These are phyloP conservation scores for Naegleria fowleri DNA, from an alignment of 208 protist species.

Conservation along the genomic window DNA sequence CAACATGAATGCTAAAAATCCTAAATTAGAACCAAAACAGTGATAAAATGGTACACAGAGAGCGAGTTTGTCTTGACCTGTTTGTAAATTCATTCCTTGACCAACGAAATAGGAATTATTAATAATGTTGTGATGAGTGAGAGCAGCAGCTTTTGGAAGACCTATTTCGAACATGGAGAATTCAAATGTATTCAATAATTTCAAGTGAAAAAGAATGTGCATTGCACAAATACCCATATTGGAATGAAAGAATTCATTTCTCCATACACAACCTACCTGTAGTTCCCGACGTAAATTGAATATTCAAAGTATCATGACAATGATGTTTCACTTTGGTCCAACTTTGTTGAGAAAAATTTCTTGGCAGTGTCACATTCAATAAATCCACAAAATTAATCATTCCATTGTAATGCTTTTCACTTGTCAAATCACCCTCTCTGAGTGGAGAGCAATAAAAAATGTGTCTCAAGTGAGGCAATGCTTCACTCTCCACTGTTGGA, in stretches of 20 bases:
- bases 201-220: too few relatives aligned
- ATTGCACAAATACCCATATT: too few relatives aligned
- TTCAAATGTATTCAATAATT: too few relatives aligned
- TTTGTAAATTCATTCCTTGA: slow-evolving; percentile 37
- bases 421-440: background rate
- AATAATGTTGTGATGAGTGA: slow-evolving; percentile 47
- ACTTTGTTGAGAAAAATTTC: background rate
- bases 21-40: slow-evolving; percentile 61
- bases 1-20: slow-evolving; percentile 46
- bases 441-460: slow-evolving; percentile 16
- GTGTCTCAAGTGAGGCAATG: slow-evolving; percentile 7
- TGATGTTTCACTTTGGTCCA: background rate
- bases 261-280: too few relatives aligned
- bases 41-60: slow-evolving; percentile 64
- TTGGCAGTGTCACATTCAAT: background rate
- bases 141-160: slow-evolving; percentile 46
- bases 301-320: slow-evolving; percentile 28
- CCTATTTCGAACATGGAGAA: too few relatives aligned
- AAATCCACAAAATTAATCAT: slow-evolving; percentile 7
- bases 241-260: too few relatives aligned
- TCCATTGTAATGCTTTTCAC: slow-evolving; percentile 24
- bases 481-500: background rate
- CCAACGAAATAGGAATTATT: slow-evolving; percentile 58
- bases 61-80: slow-evolving; percentile 43
- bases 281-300: slow-evolving; percentile 60